These are phyloP conservation scores for Aristolochia contorta DNA, from an alignment of 164 flowering plant species.

Conservation along the genomic window DNA sequence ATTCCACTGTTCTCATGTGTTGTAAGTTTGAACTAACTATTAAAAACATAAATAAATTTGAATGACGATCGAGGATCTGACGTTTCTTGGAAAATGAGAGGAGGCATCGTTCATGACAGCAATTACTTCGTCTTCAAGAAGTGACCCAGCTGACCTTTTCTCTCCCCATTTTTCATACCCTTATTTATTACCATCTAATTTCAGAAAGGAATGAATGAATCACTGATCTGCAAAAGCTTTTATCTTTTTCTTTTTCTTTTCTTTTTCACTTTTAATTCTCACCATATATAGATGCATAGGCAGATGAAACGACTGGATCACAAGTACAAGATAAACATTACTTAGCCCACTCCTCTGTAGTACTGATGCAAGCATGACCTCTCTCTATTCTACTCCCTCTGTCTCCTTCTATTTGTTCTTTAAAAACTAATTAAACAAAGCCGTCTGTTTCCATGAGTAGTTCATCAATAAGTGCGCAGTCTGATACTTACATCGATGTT, in stretches of 20 bases:
- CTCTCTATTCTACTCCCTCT: no score
- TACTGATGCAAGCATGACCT: no score
- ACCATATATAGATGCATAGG: not conserved
- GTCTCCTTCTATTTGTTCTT: no score
- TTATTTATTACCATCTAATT: constrained; percentile 1
- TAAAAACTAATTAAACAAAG: no score
- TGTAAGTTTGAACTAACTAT: not conserved
- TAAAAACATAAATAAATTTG: not conserved
- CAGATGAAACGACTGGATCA: not conserved
- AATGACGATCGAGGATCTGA: constrained; percentile 2
- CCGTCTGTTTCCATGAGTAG: no score
- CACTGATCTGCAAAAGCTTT: not conserved
- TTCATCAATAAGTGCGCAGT: no score
- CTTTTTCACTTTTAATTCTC: no score
- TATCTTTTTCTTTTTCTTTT: not conserved
- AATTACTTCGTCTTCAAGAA: not conserved
- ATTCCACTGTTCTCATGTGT: not conserved
- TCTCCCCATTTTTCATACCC: not conserved
- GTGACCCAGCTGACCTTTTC: not conserved
- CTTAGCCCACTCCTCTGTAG: no score
- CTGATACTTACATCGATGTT: no score
- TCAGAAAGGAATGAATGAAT: not conserved
- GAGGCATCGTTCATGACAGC: not conserved
- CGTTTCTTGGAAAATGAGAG: constrained; percentile 7
- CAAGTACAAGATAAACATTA: not conserved